Conservation (phyloP, 2,329 filamentous ascomycete genomes). For the Fusarium newnesense region DNA sequence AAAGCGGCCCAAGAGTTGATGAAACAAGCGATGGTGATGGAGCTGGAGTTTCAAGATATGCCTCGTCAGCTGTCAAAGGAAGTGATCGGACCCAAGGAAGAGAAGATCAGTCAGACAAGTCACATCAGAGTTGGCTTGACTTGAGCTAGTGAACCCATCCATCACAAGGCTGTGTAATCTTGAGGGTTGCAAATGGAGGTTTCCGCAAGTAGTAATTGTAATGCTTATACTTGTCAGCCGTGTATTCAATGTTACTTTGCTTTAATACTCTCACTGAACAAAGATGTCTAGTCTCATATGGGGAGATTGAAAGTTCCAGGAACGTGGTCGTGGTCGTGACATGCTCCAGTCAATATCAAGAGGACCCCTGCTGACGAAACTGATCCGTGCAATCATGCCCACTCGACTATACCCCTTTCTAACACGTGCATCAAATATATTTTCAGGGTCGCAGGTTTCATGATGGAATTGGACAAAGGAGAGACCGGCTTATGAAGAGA, state of each 20-base stretch:
- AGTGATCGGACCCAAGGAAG: constrained; percentile 18
- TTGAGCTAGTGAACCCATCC: not conserved
- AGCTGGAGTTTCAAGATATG: constrained; percentile 36
- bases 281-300: not conserved
- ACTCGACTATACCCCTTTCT: constrained; percentile 31
- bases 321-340: constrained; percentile 38
- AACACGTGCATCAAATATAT: constrained; percentile 31
- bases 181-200: not conserved
- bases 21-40: constrained; percentile 29
- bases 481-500: constrained; percentile 4
- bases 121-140: not conserved
- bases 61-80: constrained; percentile 28
- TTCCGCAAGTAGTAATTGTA: not conserved
- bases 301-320: constrained; percentile 38
- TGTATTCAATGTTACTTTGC: not conserved
- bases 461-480: constrained; percentile 27
- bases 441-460: constrained; percentile 39
- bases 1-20: not conserved
- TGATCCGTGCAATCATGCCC: constrained; percentile 28
- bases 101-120: not conserved
- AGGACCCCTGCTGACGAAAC: constrained; percentile 32
- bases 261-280: not conserved
- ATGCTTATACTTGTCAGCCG: not conserved
- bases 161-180: constrained; percentile 1
- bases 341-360: constrained; percentile 33